These are phyloP conservation scores for Colletotrichum truncatum DNA, from an alignment of 2,329 filamentous ascomycete species.

Conservation along the genomic window DNA sequence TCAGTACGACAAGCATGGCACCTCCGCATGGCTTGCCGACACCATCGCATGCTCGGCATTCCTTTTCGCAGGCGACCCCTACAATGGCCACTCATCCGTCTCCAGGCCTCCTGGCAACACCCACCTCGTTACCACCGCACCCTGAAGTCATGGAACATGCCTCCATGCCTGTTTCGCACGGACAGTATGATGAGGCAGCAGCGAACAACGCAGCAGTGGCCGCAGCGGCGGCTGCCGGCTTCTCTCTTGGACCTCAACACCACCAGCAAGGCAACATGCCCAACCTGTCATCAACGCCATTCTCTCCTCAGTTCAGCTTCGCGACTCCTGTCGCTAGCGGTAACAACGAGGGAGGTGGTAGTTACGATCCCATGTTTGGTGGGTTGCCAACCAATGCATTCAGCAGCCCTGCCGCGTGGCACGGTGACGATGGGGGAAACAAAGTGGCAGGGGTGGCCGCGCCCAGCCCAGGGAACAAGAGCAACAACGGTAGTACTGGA, in stretches of 20 bases:
- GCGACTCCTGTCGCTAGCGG: conserved; percentile 40
- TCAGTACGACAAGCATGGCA: conserved; percentile 41
- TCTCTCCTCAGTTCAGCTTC: conserved; percentile 55
- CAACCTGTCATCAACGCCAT: conserved; percentile 42
- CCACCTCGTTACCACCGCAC: conserved; percentile 46
- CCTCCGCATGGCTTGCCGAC: conserved; percentile 39
- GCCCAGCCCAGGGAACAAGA: conserved; percentile 52
- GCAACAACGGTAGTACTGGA: conserved; percentile 59
- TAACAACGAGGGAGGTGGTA: conserved; percentile 43
- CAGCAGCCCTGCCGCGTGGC: conserved; percentile 61
- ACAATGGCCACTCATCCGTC: conserved; percentile 48
- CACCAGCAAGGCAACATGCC: conserved; percentile 41
- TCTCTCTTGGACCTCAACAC: conserved; percentile 39
- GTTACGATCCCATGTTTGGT: conserved; percentile 70
- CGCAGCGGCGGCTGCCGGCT: conserved; percentile 48
- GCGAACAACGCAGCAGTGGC: conserved; percentile 44
- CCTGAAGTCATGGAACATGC: conserved; percentile 42
- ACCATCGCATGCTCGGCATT: conserved; percentile 45
- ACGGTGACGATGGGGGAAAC: conserved; percentile 47
- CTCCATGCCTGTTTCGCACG: conserved; percentile 42
- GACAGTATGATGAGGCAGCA: conserved; percentile 43
- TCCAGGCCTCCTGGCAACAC: conserved; percentile 48
- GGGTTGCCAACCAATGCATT: conserved; percentile 62
- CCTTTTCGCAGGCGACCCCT: conserved; percentile 42
- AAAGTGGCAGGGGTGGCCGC: conserved; percentile 23